phyloP scores from a whole-genome alignment of 129 eudicot genomes.

The Mikania micrantha region DNA sequence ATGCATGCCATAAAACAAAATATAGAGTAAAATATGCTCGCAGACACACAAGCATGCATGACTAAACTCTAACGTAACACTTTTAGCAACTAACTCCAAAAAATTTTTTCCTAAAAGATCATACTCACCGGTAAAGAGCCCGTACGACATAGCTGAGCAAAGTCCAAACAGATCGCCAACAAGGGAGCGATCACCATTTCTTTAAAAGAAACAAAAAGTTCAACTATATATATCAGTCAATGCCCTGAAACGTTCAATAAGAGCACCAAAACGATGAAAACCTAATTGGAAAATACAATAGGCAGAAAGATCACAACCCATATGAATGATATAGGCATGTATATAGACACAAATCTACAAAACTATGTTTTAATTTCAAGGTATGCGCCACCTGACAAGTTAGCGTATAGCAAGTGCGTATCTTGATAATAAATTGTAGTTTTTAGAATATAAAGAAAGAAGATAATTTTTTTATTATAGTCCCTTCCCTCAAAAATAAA shows the following conservation, averaged over 20 bases:
- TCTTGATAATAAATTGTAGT: not conserved
- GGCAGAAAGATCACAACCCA: not conserved
- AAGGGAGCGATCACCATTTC: conserved; percentile 76
- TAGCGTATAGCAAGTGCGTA: not conserved
- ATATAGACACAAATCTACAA: not conserved
- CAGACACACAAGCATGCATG: not conserved
- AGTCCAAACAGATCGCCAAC: conserved; percentile 96
- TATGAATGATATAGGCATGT: not conserved
- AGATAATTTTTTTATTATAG: no score
- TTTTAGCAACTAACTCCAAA: not conserved
- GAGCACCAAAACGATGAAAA: conserved; percentile 37
- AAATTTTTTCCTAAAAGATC: no score
- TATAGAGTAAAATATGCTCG: not conserved
- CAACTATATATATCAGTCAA: conserved; percentile 59
- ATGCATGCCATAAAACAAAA: not conserved
- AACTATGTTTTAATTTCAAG: not conserved
- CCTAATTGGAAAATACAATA: not conserved
- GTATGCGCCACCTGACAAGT: not conserved
- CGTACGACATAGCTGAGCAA: conserved; percentile 85
- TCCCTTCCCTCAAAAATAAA: no score
- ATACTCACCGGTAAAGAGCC: conserved; percentile 81
- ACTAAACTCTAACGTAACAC: not conserved
- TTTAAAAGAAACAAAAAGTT: conserved; percentile 73
- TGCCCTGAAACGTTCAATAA: conserved; percentile 52
- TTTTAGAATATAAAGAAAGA: not conserved